Evolutionary conservation across 768 basidiomycete species (phyloP), one percentile per base, ranked within the genome.

Genomic region (Agaricus sinodeliciosus): DNA sequence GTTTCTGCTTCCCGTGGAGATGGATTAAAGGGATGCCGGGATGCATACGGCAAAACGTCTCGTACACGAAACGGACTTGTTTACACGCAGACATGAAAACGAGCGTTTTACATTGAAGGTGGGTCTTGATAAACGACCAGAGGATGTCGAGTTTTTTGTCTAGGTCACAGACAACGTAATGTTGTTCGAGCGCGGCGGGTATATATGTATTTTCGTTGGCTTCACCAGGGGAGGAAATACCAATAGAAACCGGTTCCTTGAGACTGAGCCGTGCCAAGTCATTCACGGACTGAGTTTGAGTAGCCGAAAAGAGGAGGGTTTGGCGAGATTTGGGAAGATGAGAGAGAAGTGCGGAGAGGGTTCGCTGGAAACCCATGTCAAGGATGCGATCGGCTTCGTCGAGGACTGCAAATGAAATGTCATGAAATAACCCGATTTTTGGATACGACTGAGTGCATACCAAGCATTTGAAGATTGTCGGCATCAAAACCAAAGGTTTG

Each of bases 351-450:
- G 95, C 95, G 22, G 91, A 82, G 2, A 98, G 72, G 0, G 94
- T 92, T 37, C 83, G 82, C 15, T 88, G 75, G 67, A 98, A 98
- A 4, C 95, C 95, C 87, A 97, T 90, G 67, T 98, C 95, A 16
- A 98, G 79, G 46, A 97, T 90, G 18, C 95, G 83, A 64, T 97
- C 95, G 8, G 95, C 95, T 74, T 98, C 95, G 61, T 98, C 95
- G 34, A 98, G 82, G 3, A 97, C 93, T 94, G 58, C 11, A 8
- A 2, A 18, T 28, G 28, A 45, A 61, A 37, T 36, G 48, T 16
- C 9, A 26, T 1, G 2, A 19, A 19, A n/a, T n/a, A n/a, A 9
- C 26, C 12, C 12, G 3, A 26, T 5, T 28, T 6, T 22, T 18
- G 37, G 39, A 43, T 22, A 47, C 9, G 25, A 42, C 40, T 28